Evolutionary conservation across 148 eudicot genomes (phyloP).

Genomic region (Rhododendron ferrugineum): DNA sequence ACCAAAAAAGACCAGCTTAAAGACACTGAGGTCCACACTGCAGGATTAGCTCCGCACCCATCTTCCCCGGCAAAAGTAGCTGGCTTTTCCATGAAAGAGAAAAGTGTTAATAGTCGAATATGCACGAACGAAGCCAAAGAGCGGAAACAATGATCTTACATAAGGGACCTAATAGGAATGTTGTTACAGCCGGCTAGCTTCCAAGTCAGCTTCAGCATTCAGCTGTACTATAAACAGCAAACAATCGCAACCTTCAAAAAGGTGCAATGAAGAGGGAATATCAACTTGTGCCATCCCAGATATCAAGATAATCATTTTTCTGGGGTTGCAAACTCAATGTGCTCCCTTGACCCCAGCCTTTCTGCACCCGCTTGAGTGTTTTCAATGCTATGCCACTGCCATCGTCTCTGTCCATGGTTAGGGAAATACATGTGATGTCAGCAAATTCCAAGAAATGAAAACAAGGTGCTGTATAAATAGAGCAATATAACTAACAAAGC

Average conservation of each 20-base stretch:
- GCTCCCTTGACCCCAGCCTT: slow-evolving; percentile 94
- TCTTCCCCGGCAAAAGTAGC: not conserved
- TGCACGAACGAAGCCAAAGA: not conserved
- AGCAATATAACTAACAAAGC: not conserved
- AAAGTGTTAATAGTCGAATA: not conserved
- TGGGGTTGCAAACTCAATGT: slow-evolving; percentile 40
- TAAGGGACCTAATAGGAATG: not conserved
- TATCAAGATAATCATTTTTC: slow-evolving; percentile 39
- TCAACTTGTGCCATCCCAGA: slow-evolving; percentile 39
- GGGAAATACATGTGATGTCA: slow-evolving; percentile 6
- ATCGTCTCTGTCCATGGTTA: slow-evolving; percentile 59
- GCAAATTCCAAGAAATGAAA: not conserved
- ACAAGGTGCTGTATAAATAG: not conserved
- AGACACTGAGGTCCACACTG: not conserved
- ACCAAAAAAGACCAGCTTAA: not conserved
- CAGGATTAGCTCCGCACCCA: not conserved
- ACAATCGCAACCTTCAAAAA: not conserved
- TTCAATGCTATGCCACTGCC: slow-evolving; percentile 66
- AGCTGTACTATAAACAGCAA: not conserved
- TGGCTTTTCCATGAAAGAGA: not conserved
- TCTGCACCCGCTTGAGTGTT: slow-evolving; percentile 62
- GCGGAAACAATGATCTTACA: not conserved
- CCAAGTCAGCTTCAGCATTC: slow-evolving; percentile 2
- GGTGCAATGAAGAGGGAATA: not conserved
- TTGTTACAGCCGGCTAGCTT: not conserved